Conservation (phyloP, 2,329 filamentous ascomycete species). For the Neopestalotiopsis rosae region DNA sequence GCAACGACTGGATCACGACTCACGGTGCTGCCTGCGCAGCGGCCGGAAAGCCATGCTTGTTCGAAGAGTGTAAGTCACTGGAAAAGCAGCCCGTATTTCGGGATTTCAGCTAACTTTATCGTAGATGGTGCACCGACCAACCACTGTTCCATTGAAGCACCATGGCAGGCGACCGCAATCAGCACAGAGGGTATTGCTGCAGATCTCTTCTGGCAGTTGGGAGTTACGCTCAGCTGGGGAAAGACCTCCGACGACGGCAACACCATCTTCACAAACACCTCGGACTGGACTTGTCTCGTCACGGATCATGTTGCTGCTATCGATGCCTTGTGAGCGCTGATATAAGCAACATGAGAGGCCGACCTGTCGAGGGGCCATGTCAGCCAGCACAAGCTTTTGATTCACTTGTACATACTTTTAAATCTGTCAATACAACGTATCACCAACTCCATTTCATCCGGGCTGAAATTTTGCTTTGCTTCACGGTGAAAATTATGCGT, state of each 20-base stretch:
- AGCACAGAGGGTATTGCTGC: conserved; percentile 31
- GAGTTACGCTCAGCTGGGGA: conserved; percentile 43
- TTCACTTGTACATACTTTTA: background rate
- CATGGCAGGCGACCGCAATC: conserved; percentile 36
- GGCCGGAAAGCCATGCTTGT: conserved; percentile 44
- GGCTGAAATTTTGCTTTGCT: no score
- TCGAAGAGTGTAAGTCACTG: conserved; percentile 46
- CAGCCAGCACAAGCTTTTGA: background rate
- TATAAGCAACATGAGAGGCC: background rate
- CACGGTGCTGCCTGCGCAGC: conserved; percentile 44
- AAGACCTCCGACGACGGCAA: conserved; percentile 48
- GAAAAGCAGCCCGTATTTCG: background rate
- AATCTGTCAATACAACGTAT: background rate
- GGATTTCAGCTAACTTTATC: background rate
- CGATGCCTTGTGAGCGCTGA: conserved; percentile 1
- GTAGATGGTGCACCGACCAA: conserved; percentile 32
- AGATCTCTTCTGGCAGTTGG: conserved; percentile 39
- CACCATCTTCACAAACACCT: conserved; percentile 49
- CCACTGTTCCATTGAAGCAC: conserved; percentile 35
- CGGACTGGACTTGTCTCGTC: conserved; percentile 49
- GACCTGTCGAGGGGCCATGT: background rate
- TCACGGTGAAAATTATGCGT: no score
- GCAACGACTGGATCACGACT: conserved; percentile 40
- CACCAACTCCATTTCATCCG: background rate
- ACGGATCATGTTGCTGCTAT: conserved; percentile 48